Evolutionary conservation across 768 basidiomycete species (phyloP), one percentile per base, ranked within the genome.

Genomic region (Russula griseocarnosa): DNA sequence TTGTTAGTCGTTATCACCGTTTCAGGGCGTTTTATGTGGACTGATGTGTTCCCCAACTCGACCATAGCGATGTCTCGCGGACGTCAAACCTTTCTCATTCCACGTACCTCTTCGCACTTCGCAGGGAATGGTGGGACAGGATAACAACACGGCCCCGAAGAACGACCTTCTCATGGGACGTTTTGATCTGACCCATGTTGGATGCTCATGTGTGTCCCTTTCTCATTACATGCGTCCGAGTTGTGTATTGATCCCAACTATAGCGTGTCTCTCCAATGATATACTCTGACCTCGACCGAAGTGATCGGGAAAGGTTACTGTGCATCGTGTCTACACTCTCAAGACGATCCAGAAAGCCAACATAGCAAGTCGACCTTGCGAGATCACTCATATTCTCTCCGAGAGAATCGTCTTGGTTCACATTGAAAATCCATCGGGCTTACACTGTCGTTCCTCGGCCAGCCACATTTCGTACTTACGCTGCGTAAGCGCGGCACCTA

Each of bases 331-430:
- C 71, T 99, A 99, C 77, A 97, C 96, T 3, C 81, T 99, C 71
- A 98, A 98, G 79, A 98, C 97, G 3, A 98, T 98, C 71, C 86
- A 95, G 59, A 99, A 99, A 76, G 96, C 96, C 4, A 93, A 97
- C 72, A 98, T 98, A 68, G 97, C 96, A 5, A 91, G 92, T 38
- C 85, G 96, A 1, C 91, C 91, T 0, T 95, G 95, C 46, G 96
- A 98, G 78, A 98, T 99, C n/a, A n/a, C n/a, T n/a, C n/a, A n/a
- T n/a, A n/a, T n/a, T n/a, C n/a, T n/a, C n/a, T n/a, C n/a, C n/a
- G n/a, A n/a, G n/a, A n/a, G n/a, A n/a, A n/a, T n/a, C n/a, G n/a
- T n/a, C n/a, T n/a, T n/a, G n/a, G n/a, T n/a, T n/a, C n/a, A n/a
- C n/a, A n/a, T n/a, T n/a, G n/a, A n/a, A n/a, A n/a, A n/a, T n/a